These are phyloP conservation scores for Liriodendron chinense DNA, from an alignment of 164 flowering plant genomes.

Conservation along the genomic window DNA sequence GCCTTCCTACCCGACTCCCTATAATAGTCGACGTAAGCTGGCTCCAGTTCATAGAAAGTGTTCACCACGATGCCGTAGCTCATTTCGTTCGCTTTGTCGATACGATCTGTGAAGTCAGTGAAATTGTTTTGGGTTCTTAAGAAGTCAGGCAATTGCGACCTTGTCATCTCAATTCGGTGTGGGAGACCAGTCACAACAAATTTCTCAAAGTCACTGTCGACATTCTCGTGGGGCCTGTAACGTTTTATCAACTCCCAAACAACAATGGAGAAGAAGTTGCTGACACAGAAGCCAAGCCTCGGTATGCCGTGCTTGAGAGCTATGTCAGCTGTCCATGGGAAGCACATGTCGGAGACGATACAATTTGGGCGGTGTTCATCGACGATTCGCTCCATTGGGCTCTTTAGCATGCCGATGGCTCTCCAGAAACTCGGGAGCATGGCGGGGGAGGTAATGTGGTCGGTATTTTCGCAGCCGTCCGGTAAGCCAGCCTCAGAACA, in stretches of 20 bases:
- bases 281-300: constrained; percentile 27
- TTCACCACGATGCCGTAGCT: constrained; percentile 32
- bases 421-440: constrained; percentile 7
- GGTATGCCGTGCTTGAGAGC: constrained; percentile 30
- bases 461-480: constrained; percentile 5
- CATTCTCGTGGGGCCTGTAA: constrained; percentile 14
- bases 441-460: constrained; percentile 9
- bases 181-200: constrained; percentile 29
- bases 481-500: constrained; percentile 8
- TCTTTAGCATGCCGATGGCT: constrained; percentile 23
- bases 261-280: constrained; percentile 22
- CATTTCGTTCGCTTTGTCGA: not conserved
- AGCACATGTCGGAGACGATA: constrained; percentile 35
- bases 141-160: constrained; percentile 11
- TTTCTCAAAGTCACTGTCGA: constrained; percentile 9
- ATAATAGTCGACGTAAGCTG: constrained; percentile 19
- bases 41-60: constrained; percentile 36
- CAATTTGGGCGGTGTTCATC: constrained; percentile 25
- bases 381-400: constrained; percentile 27
- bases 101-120: not conserved
- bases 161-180: constrained; percentile 20
- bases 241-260: constrained; percentile 2
- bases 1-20: constrained; percentile 16
- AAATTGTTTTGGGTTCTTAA: not conserved
- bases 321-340: constrained; percentile 28